phyloP scores from a whole-genome alignment of 495 filamentous ascomycete species.

The Aspergillus diversus region DNA sequence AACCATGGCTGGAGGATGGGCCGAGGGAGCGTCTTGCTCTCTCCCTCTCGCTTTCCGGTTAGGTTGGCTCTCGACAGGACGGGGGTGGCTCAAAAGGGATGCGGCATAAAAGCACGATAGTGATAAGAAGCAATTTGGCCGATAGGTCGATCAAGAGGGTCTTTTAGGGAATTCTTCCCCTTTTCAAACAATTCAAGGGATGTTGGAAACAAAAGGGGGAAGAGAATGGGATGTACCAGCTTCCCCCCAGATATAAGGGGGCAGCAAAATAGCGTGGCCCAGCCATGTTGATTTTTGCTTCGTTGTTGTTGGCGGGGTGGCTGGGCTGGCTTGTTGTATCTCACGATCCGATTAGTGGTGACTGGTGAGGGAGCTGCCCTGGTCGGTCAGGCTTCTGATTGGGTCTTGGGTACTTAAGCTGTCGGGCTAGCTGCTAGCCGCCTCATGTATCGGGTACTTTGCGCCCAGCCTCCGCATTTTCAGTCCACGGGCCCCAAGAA shows the following conservation, averaged over 20 bases:
- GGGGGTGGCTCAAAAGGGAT: too few relatives aligned
- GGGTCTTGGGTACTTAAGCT: constrained; percentile 24
- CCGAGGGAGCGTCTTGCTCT: background rate
- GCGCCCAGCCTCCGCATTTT: constrained; percentile 26
- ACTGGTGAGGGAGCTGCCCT: background rate
- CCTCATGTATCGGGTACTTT: constrained; percentile 12
- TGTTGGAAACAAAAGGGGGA: constrained; percentile 9
- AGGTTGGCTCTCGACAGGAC: too few relatives aligned
- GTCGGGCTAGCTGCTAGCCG: constrained; percentile 21
- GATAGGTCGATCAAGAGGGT: constrained; percentile 1
- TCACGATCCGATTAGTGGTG: background rate
- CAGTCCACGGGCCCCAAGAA: background rate
- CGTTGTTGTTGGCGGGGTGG: constrained; percentile 26
- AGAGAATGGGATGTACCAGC: constrained; percentile 3
- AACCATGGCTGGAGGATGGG: constrained; percentile 43
- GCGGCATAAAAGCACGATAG: too few relatives aligned
- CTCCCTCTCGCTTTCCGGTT: background rate
- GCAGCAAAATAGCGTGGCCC: constrained; percentile 17
- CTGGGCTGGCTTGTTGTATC: background rate
- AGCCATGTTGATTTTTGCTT: constrained; percentile 30
- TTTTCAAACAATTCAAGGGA: constrained; percentile 19
- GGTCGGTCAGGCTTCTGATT: constrained; percentile 9
- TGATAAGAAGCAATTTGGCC: background rate
- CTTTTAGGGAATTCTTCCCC: too few relatives aligned
- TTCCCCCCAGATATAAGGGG: constrained; percentile 2